Percentiles rank a stretch among this genome's conserved stretches.
phyloP scores from a whole-genome alignment of 768 basidiomycete species.

The Pholiota conissans region DNA sequence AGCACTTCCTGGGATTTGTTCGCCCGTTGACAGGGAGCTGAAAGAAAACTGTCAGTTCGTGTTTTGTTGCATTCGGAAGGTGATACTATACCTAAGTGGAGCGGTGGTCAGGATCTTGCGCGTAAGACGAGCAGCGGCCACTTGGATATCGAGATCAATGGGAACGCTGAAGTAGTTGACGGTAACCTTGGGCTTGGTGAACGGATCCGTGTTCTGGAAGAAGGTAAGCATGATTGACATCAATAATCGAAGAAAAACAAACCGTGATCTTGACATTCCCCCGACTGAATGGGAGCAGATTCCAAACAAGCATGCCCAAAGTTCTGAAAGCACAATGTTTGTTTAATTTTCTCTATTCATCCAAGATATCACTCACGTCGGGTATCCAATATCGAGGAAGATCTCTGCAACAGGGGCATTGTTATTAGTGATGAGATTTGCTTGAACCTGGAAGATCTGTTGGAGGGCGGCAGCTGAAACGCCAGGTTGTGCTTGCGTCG shows the following conservation, averaged over 20 bases:
- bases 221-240: background rate
- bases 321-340: conserved; percentile 24
- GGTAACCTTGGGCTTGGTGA: conserved; percentile 43
- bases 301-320: conserved; percentile 53
- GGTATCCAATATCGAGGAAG: conserved; percentile 47
- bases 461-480: conserved; percentile 40
- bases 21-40: conserved; percentile 39
- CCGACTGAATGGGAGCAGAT: conserved; percentile 54
- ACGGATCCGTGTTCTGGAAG: conserved; percentile 44
- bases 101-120: conserved; percentile 39
- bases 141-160: conserved; percentile 50
- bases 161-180: conserved; percentile 53
- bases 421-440: conserved; percentile 44
- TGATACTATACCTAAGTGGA: conserved; percentile 37
- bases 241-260: background rate
- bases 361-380: conserved; percentile 32
- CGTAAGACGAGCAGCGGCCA: conserved; percentile 45
- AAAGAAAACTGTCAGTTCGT: background rate
- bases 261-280: conserved; percentile 51
- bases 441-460: conserved; percentile 45
- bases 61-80: background rate
- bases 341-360: background rate
- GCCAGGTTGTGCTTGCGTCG: conserved; percentile 39
- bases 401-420: conserved; percentile 49
- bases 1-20: conserved; percentile 39